phyloP scores from a whole-genome alignment of 768 basidiomycete species.

The Xerocomellus dryophilus region DNA sequence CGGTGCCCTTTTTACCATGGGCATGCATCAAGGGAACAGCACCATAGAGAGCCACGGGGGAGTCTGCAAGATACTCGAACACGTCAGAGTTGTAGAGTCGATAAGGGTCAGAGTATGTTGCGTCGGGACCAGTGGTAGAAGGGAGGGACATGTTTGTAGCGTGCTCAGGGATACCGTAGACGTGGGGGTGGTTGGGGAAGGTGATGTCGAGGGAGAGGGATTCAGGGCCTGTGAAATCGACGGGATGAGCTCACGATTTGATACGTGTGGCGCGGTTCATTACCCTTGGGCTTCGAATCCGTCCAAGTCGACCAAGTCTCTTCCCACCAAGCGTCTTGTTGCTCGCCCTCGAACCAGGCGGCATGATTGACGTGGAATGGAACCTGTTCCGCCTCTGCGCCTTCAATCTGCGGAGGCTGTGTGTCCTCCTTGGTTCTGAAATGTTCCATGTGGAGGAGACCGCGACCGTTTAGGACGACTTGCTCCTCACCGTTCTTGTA shows the following conservation, averaged over 20 bases:
- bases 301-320: conserved; percentile 86
- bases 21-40: conserved; percentile 93
- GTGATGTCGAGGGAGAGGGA: conserved; percentile 88
- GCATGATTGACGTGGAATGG: conserved; percentile 51
- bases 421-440: conserved; percentile 66
- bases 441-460: conserved; percentile 97
- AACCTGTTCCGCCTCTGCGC: conserved; percentile 46
- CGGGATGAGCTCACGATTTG: background rate
- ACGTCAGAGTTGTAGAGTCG: conserved; percentile 94
- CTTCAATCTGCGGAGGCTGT: conserved; percentile 38
- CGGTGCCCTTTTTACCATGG: conserved; percentile 81
- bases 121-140: conserved; percentile 75
- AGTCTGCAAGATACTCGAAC: conserved; percentile 89
- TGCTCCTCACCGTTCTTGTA: conserved; percentile 75
- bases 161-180: conserved; percentile 97
- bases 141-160: conserved; percentile 89
- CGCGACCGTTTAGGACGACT: conserved; percentile 84
- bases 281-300: conserved; percentile 95
- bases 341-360: conserved; percentile 88
- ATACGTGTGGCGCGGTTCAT: background rate
- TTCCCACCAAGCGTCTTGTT: conserved; percentile 84
- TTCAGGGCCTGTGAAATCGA: conserved; percentile 75
- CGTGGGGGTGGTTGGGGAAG: conserved; percentile 87
- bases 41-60: conserved; percentile 82
- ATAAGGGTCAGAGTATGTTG: conserved; percentile 85